phyloP scores from a whole-genome alignment of 208 protist genomes.

The Leishmania aethiopica region DNA sequence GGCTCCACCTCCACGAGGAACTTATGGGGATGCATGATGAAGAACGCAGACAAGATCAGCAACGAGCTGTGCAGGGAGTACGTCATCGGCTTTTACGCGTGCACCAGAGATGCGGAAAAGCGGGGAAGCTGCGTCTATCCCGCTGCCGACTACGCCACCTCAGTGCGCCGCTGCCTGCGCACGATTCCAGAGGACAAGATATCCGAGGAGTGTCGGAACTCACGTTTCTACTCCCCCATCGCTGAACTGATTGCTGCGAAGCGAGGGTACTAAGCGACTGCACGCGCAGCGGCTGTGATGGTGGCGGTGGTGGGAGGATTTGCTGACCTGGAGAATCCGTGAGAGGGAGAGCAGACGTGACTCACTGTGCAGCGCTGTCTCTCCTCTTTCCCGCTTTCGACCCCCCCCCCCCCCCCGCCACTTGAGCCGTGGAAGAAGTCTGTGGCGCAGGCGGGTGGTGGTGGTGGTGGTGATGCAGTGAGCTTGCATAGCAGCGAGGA shows the following conservation, averaged over 20 bases:
- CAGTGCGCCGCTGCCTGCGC: constrained; percentile 42
- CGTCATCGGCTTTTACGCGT: constrained; percentile 41
- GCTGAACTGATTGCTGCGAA: constrained; percentile 15
- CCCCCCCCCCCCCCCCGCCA: too few relatives aligned
- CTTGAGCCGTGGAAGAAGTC: background rate
- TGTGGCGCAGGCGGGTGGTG: background rate
- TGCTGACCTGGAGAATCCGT: background rate
- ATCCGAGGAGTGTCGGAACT: constrained; percentile 30
- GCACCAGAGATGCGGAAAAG: constrained; percentile 37
- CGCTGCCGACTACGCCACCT: constrained; percentile 26
- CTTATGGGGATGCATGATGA: constrained; percentile 48
- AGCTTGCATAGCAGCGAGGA: background rate
- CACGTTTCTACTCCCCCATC: constrained; percentile 38
- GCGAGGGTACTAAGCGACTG: background rate
- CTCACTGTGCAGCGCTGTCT: background rate
- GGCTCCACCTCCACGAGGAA: constrained; percentile 7
- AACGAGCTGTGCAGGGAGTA: constrained; percentile 34
- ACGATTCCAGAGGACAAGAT: constrained; percentile 18
- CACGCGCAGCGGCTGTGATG: background rate
- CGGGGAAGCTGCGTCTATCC: constrained; percentile 32
- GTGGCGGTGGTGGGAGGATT: background rate
- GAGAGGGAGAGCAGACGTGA: background rate
- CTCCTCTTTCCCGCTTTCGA: background rate
- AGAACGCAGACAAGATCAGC: constrained; percentile 29
- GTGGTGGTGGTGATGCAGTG: background rate